phyloP scores from a whole-genome alignment of 495 filamentous ascomycete species.

The Clohesyomyces aquaticus region DNA sequence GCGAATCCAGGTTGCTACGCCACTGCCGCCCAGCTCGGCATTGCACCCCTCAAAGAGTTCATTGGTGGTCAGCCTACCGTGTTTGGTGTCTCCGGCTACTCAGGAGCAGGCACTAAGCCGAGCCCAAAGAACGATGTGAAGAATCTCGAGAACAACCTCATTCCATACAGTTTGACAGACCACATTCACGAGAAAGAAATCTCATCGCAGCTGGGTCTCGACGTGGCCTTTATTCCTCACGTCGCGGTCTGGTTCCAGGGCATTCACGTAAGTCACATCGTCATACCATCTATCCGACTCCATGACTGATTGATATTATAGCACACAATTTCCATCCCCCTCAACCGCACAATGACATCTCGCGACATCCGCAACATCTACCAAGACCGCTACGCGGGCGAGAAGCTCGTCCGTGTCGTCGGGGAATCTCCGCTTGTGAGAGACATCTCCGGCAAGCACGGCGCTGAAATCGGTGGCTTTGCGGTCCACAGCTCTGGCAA shows the following conservation, averaged over 20 bases:
- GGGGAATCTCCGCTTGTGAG: constrained; percentile 90
- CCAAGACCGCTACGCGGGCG: constrained; percentile 93
- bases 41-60: constrained; percentile 78
- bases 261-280: constrained; percentile 59
- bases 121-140: constrained; percentile 93
- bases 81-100: constrained; percentile 96
- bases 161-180: constrained; percentile 90
- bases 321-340: constrained; percentile 88
- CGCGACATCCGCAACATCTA: constrained; percentile 94
- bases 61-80: constrained; percentile 80
- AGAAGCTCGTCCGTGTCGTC: constrained; percentile 88
- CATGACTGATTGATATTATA: constrained; percentile 33
- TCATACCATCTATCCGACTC: too few species aligned
- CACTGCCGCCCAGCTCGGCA: constrained; percentile 92
- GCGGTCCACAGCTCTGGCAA: constrained; percentile 86
- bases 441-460: constrained; percentile 85
- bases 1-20: constrained; percentile 96
- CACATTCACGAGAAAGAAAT: constrained; percentile 98
- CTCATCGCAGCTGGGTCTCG: constrained; percentile 70
- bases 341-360: constrained; percentile 79
- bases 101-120: constrained; percentile 94
- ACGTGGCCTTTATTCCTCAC: constrained; percentile 89
- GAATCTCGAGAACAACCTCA: constrained; percentile 85
- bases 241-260: constrained; percentile 98
- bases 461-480: constrained; percentile 93